These are phyloP conservation scores for Gossypium longicalyx DNA, from an alignment of 345 rosid species.

Conservation along the genomic window DNA sequence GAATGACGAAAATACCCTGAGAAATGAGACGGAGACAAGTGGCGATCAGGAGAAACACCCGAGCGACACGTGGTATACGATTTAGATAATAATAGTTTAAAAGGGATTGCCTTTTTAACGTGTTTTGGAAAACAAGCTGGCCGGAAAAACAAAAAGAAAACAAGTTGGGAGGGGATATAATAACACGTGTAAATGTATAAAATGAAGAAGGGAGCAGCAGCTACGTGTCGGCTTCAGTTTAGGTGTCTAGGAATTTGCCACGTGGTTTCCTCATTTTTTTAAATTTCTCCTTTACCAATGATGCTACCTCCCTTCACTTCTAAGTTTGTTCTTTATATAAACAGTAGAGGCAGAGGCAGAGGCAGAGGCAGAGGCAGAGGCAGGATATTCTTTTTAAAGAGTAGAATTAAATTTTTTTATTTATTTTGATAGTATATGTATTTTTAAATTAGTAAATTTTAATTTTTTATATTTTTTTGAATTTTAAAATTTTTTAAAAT, in stretches of 20 bases:
- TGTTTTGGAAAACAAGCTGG: neutral
- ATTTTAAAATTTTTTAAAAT: no score
- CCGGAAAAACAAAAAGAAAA: neutral
- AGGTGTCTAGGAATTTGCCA: conserved; percentile 15
- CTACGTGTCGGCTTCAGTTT: conserved; percentile 27
- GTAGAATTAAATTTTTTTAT: no score
- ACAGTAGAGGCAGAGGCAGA: no score
- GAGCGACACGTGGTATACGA: conserved; percentile 60
- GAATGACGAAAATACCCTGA: conserved; percentile 34
- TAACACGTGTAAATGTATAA: conserved; percentile 32
- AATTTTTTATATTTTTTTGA: no score
- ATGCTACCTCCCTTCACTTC: neutral
- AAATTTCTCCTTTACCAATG: neutral
- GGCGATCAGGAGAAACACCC: conserved; percentile 30
- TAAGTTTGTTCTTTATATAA: no score
- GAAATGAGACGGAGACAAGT: conserved; percentile 38
- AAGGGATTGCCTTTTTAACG: conserved; percentile 8
- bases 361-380: no score
- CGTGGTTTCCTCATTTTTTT: conserved; percentile 22
- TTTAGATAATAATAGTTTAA: conserved; percentile 15
- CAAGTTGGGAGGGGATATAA: neutral
- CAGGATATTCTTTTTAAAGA: no score
- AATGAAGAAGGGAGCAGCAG: neutral
- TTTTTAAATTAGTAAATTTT: no score
- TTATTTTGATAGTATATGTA: no score